Evolutionary conservation across 2,329 filamentous ascomycete species (phyloP).

Genomic region (Sporothrix humicola): DNA sequence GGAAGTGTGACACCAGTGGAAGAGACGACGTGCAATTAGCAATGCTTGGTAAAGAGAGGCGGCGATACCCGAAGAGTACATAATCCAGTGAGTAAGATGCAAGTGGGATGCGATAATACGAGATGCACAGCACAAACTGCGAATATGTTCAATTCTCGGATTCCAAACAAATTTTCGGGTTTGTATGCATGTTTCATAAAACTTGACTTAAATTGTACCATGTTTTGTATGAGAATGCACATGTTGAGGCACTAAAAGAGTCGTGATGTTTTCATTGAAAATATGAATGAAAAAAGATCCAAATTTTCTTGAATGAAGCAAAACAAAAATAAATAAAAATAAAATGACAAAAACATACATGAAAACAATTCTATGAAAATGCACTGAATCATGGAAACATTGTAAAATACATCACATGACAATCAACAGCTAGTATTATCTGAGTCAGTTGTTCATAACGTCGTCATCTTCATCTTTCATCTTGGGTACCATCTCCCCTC

Average conservation of each 20-base stretch:
- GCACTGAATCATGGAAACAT: too few relatives aligned
- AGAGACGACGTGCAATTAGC: background rate
- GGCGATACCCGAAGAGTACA: background rate
- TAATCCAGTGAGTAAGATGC: conserved; percentile 12
- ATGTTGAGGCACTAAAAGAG: background rate
- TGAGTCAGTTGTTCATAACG: too few relatives aligned
- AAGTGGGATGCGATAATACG: background rate
- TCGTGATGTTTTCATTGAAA: background rate
- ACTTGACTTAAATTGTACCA: background rate
- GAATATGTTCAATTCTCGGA: too few relatives aligned
- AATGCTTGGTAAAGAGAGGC: conserved; percentile 19
- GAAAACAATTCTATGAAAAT: background rate
- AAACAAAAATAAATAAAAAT: background rate
- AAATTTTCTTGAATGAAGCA: background rate
- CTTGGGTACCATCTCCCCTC: too few relatives aligned
- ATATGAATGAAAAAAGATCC: background rate
- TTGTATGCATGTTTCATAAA: background rate
- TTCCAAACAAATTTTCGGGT: background rate
- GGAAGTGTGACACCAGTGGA: background rate
- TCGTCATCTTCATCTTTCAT: too few relatives aligned
- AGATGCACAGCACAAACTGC: background rate
- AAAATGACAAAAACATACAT: background rate
- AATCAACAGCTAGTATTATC: too few relatives aligned
- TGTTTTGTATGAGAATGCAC: background rate
- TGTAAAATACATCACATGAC: too few relatives aligned